These are phyloP conservation scores for Stachybotrys echinatus DNA, from an alignment of 2,329 filamentous ascomycete genomes.

Conservation along the genomic window DNA sequence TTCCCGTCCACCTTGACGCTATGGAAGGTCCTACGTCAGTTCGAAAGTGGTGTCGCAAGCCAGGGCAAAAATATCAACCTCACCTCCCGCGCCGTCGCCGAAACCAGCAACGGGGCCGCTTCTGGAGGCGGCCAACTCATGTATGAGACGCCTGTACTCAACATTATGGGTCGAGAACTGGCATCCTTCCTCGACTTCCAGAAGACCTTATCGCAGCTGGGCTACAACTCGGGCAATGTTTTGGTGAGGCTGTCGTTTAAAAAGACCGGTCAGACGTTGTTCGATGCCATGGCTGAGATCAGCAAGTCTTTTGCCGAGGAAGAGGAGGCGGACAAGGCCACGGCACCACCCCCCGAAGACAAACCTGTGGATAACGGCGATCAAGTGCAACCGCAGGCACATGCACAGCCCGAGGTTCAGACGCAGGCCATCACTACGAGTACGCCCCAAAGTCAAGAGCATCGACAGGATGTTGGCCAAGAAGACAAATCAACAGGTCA, in stretches of 20 bases:
- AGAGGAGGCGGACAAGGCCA: constrained; percentile 8
- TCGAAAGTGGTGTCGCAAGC: constrained; percentile 70
- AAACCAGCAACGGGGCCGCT: constrained; percentile 46
- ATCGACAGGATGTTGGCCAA: background rate
- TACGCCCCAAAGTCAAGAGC: background rate
- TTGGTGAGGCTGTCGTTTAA: constrained; percentile 74
- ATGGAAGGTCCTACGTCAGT: constrained; percentile 86
- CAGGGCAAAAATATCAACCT: constrained; percentile 65
- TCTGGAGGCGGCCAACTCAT: constrained; percentile 68
- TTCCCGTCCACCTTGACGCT: constrained; percentile 83
- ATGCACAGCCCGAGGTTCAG: background rate
- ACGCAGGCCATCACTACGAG: background rate
- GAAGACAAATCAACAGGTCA: constrained; percentile 4
- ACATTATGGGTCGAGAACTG: constrained; percentile 77
- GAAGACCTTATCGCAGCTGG: constrained; percentile 81
- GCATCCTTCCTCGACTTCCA: constrained; percentile 76
- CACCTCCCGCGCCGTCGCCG: constrained; percentile 74
- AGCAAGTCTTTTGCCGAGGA: constrained; percentile 62
- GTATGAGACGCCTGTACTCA: constrained; percentile 82
- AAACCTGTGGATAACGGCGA: constrained; percentile 5
- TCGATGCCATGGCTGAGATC: constrained; percentile 81
- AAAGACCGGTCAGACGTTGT: constrained; percentile 70
- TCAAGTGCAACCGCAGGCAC: constrained; percentile 7
- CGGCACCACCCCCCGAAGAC: constrained; percentile 3
- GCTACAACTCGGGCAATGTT: constrained; percentile 78